Conservation (phyloP, 2,329 filamentous ascomycete genomes). For the Ambrosiella beaveri region DNA sequence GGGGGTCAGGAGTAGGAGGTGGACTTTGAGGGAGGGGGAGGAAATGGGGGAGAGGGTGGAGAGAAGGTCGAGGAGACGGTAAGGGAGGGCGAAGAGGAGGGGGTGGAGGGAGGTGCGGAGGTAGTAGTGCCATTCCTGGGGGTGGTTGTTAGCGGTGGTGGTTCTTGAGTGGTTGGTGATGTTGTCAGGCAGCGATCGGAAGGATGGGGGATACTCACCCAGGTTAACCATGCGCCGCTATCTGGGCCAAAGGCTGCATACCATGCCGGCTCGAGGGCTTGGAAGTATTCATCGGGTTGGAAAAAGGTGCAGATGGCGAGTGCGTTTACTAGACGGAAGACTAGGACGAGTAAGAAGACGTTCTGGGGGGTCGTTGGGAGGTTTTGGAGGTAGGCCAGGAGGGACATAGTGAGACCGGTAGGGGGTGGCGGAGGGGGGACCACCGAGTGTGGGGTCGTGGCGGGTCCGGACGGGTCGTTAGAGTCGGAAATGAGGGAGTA, state of each 20-base stretch:
- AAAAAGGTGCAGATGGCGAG: constrained; percentile 76
- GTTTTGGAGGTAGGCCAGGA: not conserved
- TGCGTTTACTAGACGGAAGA: constrained; percentile 65
- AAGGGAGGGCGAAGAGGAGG: constrained; percentile 63
- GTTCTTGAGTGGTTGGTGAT: not conserved
- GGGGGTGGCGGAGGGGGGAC: not conserved
- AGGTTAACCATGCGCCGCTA: constrained; percentile 84
- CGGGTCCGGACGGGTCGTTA: too few relatives aligned
- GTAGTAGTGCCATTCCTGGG: constrained; percentile 77
- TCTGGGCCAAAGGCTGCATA: constrained; percentile 59
- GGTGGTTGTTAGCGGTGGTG: not conserved
- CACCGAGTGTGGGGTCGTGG: too few relatives aligned
- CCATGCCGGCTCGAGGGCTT: constrained; percentile 91
- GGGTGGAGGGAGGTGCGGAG: constrained; percentile 85
- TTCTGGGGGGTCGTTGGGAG: not conserved
- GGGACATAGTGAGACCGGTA: not conserved
- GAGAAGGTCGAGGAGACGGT: constrained; percentile 42
- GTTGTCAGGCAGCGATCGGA: not conserved
- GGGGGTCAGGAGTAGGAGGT: constrained; percentile 54
- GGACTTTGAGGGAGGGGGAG: constrained; percentile 32
- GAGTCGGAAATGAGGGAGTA: too few relatives aligned
- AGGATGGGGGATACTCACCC: constrained; percentile 38
- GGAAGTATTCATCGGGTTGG: constrained; percentile 95
- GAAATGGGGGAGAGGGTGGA: constrained; percentile 34
- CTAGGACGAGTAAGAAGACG: constrained; percentile 27